Base-by-base conservation (phyloP, 1,284 basidiomycete species). In the Ganoderma boninense region DNA sequence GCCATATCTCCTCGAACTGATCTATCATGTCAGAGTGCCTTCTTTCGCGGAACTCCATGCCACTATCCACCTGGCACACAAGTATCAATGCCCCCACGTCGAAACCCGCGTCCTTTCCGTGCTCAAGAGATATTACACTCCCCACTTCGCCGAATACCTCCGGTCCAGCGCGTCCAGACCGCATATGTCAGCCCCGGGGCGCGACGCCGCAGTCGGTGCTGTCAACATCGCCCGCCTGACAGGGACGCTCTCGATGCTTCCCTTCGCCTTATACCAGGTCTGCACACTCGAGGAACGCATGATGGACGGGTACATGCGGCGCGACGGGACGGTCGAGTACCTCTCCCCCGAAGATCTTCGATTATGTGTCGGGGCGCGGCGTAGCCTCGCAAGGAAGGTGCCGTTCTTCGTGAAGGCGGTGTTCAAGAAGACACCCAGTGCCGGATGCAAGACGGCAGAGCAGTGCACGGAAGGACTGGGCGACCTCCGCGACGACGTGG, bases 301-400 rank as follows among this genome's bases (percentile, higher is more conserved):
- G 11, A 52, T 14, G 49, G 49, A 52, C 8, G 10, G 68, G 2
- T 56, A 57, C 43, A 35, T 3, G 20, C 56, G 20, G 11, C 60
- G 59, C 26, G 65, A 69, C 42, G 64, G 68, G n/a, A 46, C 60
- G 1, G 23, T 49, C 32, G 65, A 66, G 49, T 20, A 49, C 20
- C 64, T 69, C 14, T 32, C 35, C 35, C 1, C 64, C 4, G 52
- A 35, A 16, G 68, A 69, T 42, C 68, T 69, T 20, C 57, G 63
- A 32, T 20, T 52, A 4, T 69, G 68, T 54, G 26, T 69, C 64
- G 38, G 35, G 0, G 35, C 35, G 6, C 1, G 35, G 35, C 16
- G 11, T 16, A n/a, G n/a, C 42, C 42, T 43, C 42, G 42, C 42
- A 16, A 43, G 3, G 42, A 8, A 38, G 35, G 4, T 38, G 35